These are phyloP conservation scores for Chrysosporium queenslandicum DNA, from an alignment of 2,329 filamentous ascomycete genomes.

Conservation along the genomic window DNA sequence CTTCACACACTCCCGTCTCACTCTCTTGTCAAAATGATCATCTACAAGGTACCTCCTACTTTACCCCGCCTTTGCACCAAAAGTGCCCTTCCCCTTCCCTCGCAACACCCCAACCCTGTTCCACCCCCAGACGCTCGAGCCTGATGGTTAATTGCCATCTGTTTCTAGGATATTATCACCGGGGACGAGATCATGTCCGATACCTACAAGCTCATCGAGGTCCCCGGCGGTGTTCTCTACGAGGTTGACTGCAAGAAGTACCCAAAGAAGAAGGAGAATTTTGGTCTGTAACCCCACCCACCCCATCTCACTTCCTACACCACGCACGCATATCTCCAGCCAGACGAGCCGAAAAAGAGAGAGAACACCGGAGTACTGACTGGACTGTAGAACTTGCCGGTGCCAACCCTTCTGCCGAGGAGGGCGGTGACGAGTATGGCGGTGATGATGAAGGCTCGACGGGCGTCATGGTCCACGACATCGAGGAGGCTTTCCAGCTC, in stretches of 20 bases:
- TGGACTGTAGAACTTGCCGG: slow-evolving; percentile 43
- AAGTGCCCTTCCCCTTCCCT: slow-evolving; percentile 6
- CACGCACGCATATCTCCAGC: no score
- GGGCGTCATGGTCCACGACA: slow-evolving; percentile 69
- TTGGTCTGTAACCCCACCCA: slow-evolving; percentile 47
- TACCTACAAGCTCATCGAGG: slow-evolving; percentile 72
- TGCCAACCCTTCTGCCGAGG: slow-evolving; percentile 95
- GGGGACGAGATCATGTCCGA: slow-evolving; percentile 96
- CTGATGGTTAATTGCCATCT: slow-evolving; percentile 12
- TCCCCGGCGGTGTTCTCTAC: slow-evolving; percentile 64
- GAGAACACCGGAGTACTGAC: no score
- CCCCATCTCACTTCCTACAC: no score
- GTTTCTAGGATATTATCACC: slow-evolving; percentile 67
- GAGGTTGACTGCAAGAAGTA: slow-evolving; percentile 92
- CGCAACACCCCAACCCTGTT: no score
- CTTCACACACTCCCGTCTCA: neutral
- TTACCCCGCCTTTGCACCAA: slow-evolving; percentile 9
- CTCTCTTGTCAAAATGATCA: slow-evolving; percentile 55
- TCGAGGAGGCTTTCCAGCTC: slow-evolving; percentile 85
- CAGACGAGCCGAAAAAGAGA: no score
- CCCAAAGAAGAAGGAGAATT: slow-evolving; percentile 60
- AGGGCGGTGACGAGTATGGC: slow-evolving; percentile 57
- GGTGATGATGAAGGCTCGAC: slow-evolving; percentile 47
- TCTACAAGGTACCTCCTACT: slow-evolving; percentile 62
- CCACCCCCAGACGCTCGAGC: no score